Base-by-base conservation (phyloP, 2,329 filamentous ascomycete species). In the Cytospora paraplurivora region DNA sequence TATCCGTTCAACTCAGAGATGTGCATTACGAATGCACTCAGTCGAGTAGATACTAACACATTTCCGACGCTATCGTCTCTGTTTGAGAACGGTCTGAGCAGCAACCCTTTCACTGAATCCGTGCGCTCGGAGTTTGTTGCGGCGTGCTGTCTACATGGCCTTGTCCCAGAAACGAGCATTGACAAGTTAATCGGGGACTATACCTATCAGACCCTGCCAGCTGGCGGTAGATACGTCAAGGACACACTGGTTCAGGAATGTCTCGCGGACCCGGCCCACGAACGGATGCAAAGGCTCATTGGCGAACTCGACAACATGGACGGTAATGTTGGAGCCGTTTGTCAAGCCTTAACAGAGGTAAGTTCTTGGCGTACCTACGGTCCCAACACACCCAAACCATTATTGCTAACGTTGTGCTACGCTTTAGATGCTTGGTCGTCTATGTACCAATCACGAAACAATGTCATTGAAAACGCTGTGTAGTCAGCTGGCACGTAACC, bases 261-360 rank as follows among this genome's bases (percentile, higher is more conserved):
- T 67, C 83, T 89, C 55, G 83, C 85, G 12, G 92, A 96, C 68
- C 85, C 85, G 12, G 92, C 95, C 68, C 85, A 88, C 0, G 90
- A 92, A 66, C 86, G 88, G 67, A 86, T 91, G 1, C 90, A 93
- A 68, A 85, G 88, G 51, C 81, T 96, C 37, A 86, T 97, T 49
- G 85, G 88, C 47, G 92, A 96, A 70, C 81, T 99, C 32, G 92
- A 97, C 62, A 89, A 89, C 57, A 93, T 95, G 83, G 92, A 96
- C 71, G 94, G 94, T 1, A 97, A 97, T 74, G 92, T 92, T 2
- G 92, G 91, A 2, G 92, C 92, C 2, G 91, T 96, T 19, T 90
- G 90, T 57, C 87, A 89, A 65, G 93, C 93, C 3, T 80, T 93
- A 52, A 85, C 88, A 47, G 89, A 92, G 78, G 88, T 89, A 73